Conservation (phyloP, 2,329 filamentous ascomycete species). For the Fusarium temperatum region DNA sequence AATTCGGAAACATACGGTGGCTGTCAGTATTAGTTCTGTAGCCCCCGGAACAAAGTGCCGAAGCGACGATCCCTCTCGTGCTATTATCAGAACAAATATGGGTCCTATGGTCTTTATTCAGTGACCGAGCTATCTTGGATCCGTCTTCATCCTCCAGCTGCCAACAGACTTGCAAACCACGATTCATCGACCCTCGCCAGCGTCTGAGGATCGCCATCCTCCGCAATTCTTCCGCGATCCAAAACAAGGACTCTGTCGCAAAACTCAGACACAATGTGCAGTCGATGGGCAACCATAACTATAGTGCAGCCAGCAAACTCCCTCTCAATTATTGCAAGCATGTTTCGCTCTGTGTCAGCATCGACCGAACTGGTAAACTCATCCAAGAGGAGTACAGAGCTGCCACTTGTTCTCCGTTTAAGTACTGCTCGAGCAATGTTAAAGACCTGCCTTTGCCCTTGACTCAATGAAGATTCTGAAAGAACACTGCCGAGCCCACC, state of each 20-base stretch:
- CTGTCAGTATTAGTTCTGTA: fast-evolving
- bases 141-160: background rate
- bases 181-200: background rate
- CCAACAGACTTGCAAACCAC: background rate
- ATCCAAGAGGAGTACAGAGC: background rate
- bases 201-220: background rate
- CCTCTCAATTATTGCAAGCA: background rate
- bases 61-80: fast-evolving
- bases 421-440: background rate
- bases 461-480: background rate
- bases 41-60: background rate
- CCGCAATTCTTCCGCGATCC: background rate
- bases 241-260: background rate
- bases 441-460: background rate
- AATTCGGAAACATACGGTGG: fast-evolving
- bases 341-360: background rate
- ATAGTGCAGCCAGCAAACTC: background rate
- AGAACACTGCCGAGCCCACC: background rate
- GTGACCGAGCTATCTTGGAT: background rate
- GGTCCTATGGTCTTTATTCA: fast-evolving
- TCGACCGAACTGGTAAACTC: background rate
- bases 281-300: background rate
- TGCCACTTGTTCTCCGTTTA: background rate
- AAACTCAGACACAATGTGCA: background rate
- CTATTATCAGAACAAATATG: fast-evolving